Percentiles rank a stretch among this genome's conserved stretches.
Conservation (phyloP, 2,329 filamentous ascomycete species). For the Penicillium sp. region DNA sequence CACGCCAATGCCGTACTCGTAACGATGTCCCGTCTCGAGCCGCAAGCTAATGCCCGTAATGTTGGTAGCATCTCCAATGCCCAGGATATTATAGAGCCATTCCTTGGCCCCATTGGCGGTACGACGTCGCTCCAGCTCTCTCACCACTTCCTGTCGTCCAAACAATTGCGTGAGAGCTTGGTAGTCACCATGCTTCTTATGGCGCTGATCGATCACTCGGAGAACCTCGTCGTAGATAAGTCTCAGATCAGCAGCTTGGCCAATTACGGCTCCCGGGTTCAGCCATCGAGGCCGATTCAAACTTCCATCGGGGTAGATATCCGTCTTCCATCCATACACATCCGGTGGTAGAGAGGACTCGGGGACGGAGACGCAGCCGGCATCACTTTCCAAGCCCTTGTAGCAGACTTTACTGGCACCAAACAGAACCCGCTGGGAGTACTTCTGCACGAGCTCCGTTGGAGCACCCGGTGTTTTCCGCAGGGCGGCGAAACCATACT, state of each 20-base stretch:
- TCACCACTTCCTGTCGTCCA: conserved; percentile 50
- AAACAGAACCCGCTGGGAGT: conserved; percentile 54
- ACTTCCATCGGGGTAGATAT: conserved; percentile 34
- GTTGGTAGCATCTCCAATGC: conserved; percentile 38
- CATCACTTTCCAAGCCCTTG: conserved; percentile 40
- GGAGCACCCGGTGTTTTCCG: conserved; percentile 16
- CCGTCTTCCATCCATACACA: conserved; percentile 46
- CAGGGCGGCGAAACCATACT: conserved; percentile 44
- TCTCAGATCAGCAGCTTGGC: conserved; percentile 48
- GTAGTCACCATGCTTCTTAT: conserved; percentile 39
- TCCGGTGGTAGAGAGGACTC: conserved; percentile 49
- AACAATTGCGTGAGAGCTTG: conserved; percentile 51
- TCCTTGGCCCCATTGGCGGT: conserved; percentile 35
- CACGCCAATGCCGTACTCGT: conserved; percentile 51
- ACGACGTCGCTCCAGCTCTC: conserved; percentile 41
- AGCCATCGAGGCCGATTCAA: conserved; percentile 48
- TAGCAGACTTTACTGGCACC: conserved; percentile 53
- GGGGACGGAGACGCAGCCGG: conserved; percentile 52
- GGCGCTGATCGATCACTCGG: conserved; percentile 33
- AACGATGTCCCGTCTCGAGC: conserved; percentile 36
- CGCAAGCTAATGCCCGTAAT: conserved; percentile 34
- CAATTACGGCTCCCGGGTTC: conserved; percentile 49
- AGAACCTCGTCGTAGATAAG: conserved; percentile 45
- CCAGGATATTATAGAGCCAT: conserved; percentile 37
- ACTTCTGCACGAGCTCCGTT: conserved; percentile 35